Conservation (phyloP, 306 rosid genomes). For the Dryas octopetala region DNA sequence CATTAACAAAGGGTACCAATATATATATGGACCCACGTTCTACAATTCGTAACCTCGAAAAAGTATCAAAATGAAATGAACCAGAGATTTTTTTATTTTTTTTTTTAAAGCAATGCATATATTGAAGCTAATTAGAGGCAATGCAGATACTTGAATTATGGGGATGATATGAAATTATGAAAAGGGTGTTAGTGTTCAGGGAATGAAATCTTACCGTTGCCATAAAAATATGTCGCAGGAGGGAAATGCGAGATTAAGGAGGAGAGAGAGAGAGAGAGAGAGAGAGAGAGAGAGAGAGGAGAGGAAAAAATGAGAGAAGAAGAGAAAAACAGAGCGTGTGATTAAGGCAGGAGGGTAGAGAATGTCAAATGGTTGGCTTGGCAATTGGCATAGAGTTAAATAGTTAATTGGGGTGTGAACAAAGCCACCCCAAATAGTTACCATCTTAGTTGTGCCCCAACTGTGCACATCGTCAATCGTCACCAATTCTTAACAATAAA, state of each 20-base stretch:
- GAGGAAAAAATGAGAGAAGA: background rate
- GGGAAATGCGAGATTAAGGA: background rate
- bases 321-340: background rate
- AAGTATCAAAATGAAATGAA: too few relatives aligned
- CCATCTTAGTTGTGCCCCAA: background rate
- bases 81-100: too few relatives aligned
- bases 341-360: too few relatives aligned
- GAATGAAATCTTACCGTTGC: slow-evolving; percentile 32
- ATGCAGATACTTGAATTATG: background rate
- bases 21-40: too few relatives aligned
- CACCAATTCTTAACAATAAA: background rate
- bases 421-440: too few relatives aligned
- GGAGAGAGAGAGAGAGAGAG: background rate
- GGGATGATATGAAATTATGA: background rate
- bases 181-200: too few relatives aligned
- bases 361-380: too few relatives aligned
- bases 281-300: slow-evolving; percentile 4
- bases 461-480: background rate
- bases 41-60: too few relatives aligned
- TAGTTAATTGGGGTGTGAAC: too few relatives aligned
- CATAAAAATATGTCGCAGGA: slow-evolving; percentile 16
- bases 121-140: background rate
- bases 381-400: too few relatives aligned
- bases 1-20: too few relatives aligned
- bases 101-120: too few relatives aligned